Base-by-base conservation (phyloP, 148 eudicot species). In the Rhododendron vialii region DNA sequence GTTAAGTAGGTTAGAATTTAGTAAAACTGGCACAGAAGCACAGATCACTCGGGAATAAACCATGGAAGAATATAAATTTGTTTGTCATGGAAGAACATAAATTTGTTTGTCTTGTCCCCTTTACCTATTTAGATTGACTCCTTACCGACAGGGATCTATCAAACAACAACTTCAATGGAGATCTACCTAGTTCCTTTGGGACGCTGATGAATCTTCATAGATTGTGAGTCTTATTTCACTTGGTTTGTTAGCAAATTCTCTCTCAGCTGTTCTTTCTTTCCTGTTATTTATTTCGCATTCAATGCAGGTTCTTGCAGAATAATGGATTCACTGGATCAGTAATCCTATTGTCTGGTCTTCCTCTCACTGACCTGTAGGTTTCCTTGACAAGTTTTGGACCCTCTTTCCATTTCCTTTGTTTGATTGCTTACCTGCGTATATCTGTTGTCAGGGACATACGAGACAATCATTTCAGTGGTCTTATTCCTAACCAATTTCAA, bases 291-390 rank as follows among this genome's bases (percentile, higher is more conserved):
- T 45, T 86, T 53, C 36, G 18, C 28, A 18, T 51, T 45, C 28
- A 35, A 67, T 86, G 88, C 90, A 96, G 99, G 95, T 93, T 84
- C 88, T 88, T 96, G 92, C 95, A 95, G 88, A 84, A 88, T 77
- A 96, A 96, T 83, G 86, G 86, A 43, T 93, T 96, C 83, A 94
- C 98, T 79, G 99, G 99, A 87, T 94, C 99, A 69, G 98, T 96
- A 73, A 88, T 92, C 83, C 93, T 87, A 83, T 91, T 96, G 90
- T 92, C 96, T 51, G 85, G 92, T 88, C 98, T 96, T 55, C 87
- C 91, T 47, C 94, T 96, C 47, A 78, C 90, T 75, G 93, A 95
- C 80, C 88, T 96, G 99, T 96, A 91, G 17, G 98, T 89, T 51
- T 84, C 85, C 76, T 45, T 22, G 3, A 67, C 69, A 35, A 75